Evolutionary conservation across 352 stramenopile species (phyloP).

Genomic region (Halophytophthora batemanensis): DNA sequence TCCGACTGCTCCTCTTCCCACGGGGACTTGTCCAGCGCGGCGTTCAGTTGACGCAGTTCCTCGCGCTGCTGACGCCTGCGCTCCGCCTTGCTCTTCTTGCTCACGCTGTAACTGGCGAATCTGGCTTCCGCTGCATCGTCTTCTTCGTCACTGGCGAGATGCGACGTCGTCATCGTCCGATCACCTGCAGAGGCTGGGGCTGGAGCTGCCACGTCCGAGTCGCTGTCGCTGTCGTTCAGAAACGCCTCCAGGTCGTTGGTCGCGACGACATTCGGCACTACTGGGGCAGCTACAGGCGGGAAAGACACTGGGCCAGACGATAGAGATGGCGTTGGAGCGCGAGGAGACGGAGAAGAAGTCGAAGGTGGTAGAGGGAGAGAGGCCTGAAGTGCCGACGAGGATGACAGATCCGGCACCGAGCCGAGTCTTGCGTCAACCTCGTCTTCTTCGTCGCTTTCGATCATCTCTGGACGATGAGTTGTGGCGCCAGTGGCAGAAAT

Average conservation of each 20-base stretch:
- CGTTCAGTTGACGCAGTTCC: conserved; percentile 35
- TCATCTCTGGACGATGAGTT: conserved; percentile 10
- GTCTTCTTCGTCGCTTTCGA: conserved; percentile 28
- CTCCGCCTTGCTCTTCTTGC: conserved; percentile 32
- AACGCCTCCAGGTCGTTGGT: conserved; percentile 56
- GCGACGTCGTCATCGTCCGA: conserved; percentile 4
- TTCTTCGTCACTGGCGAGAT: conserved; percentile 37
- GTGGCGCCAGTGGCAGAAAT: not conserved
- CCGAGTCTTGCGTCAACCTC: conserved; percentile 8
- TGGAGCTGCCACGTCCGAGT: conserved; percentile 26
- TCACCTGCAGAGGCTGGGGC: not conserved
- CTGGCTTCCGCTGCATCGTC: conserved; percentile 32
- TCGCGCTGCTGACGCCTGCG: conserved; percentile 43
- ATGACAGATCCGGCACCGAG: conserved; percentile 12
- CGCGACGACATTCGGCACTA: conserved; percentile 12
- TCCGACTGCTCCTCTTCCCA: conserved; percentile 4
- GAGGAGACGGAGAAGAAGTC: not conserved
- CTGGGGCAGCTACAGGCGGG: conserved; percentile 1
- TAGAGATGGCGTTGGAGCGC: not conserved
- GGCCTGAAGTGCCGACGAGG: conserved; percentile 20
- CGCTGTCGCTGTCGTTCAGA: conserved; percentile 64
- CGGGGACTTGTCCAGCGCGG: conserved; percentile 17
- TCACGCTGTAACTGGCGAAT: conserved; percentile 51
- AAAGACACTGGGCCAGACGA: not conserved
- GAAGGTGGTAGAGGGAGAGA: conserved; percentile 12